Percentiles rank a stretch among this genome's conserved stretches.
These are phyloP conservation scores for Knoxdaviesia capensis DNA, from an alignment of 2,329 filamentous ascomycete genomes.

Conservation along the genomic window DNA sequence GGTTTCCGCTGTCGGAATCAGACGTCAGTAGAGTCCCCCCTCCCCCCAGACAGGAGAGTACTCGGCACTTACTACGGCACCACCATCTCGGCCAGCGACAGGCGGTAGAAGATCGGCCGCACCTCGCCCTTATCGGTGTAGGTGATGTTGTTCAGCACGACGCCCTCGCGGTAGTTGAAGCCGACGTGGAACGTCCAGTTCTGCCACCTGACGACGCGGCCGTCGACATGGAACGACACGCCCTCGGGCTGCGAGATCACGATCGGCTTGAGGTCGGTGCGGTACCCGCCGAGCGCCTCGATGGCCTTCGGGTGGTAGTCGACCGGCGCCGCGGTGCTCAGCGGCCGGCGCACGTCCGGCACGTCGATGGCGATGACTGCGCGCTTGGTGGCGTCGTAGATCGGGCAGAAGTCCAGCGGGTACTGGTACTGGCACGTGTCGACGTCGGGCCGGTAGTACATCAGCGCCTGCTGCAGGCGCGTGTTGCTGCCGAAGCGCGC, in stretches of 20 bases:
- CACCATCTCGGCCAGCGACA: slow-evolving; percentile 86
- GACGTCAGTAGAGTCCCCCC: too few species aligned
- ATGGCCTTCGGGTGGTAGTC: slow-evolving; percentile 65
- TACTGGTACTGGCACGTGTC: slow-evolving; percentile 85
- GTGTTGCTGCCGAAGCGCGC: slow-evolving; percentile 65
- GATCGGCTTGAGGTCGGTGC: slow-evolving; percentile 65
- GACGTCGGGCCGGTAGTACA: slow-evolving; percentile 78
- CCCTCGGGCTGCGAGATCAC: slow-evolving; percentile 78
- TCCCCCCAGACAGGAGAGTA: too few species aligned
- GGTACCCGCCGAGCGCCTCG: slow-evolving; percentile 53
- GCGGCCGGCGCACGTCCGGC: slow-evolving; percentile 52
- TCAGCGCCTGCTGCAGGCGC: slow-evolving; percentile 76
- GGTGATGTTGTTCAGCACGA: slow-evolving; percentile 76
- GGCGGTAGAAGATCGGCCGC: slow-evolving; percentile 67
- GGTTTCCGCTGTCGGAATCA: slow-evolving; percentile 34
- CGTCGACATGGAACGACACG: slow-evolving; percentile 64
- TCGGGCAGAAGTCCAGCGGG: slow-evolving; percentile 84
- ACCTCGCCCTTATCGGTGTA: slow-evolving; percentile 68
- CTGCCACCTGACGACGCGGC: slow-evolving; percentile 65
- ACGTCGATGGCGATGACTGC: slow-evolving; percentile 70
- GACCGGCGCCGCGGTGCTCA: slow-evolving; percentile 51
- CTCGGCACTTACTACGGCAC: slow-evolving; percentile 58
- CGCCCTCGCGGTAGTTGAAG: slow-evolving; percentile 87
- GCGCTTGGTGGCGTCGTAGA: slow-evolving; percentile 64
- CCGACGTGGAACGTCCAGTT: slow-evolving; percentile 88